Conservation (phyloP, 2,329 filamentous ascomycete genomes). For the Curvularia hawaiiensis region DNA sequence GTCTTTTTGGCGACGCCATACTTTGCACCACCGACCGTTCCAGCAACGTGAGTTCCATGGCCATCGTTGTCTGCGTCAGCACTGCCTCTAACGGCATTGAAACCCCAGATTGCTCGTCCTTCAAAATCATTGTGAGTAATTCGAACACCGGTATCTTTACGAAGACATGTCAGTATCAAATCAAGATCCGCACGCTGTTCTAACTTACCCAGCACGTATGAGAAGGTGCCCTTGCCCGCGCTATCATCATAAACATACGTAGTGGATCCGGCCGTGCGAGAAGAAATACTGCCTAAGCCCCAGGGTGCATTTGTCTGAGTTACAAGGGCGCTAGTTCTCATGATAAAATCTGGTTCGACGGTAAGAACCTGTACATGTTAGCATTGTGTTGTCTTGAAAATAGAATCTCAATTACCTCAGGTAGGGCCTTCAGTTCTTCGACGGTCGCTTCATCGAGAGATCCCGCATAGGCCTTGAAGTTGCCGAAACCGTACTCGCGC, state of each 20-base stretch:
- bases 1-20: conserved; percentile 45
- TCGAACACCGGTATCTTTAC: conserved; percentile 64
- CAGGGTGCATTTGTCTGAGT: conserved; percentile 33
- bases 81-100: conserved; percentile 30
- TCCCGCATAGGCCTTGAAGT: conserved; percentile 42
- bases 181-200: background rate
- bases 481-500: conserved; percentile 35
- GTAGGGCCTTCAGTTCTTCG: conserved; percentile 35
- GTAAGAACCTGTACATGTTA: conserved; percentile 15
- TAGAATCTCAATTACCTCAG: conserved; percentile 25
- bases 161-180: background rate
- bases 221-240: conserved; percentile 34
- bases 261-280: conserved; percentile 21
- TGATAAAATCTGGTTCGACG: conserved; percentile 35
- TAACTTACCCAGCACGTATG: conserved; percentile 57
- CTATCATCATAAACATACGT: conserved; percentile 36
- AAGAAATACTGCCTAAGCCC: conserved; percentile 41
- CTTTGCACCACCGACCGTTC: conserved; percentile 35
- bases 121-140: conserved; percentile 54
- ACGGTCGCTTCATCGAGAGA: conserved; percentile 38
- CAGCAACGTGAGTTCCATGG: conserved; percentile 45
- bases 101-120: conserved; percentile 37
- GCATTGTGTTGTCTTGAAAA: background rate
- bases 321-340: conserved; percentile 28
- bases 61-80: conserved; percentile 33